Evolutionary conservation across 2,329 filamentous ascomycete genomes (phyloP), one percentile per base, ranked within the genome.

Genomic region (Fusarium sp.): DNA sequence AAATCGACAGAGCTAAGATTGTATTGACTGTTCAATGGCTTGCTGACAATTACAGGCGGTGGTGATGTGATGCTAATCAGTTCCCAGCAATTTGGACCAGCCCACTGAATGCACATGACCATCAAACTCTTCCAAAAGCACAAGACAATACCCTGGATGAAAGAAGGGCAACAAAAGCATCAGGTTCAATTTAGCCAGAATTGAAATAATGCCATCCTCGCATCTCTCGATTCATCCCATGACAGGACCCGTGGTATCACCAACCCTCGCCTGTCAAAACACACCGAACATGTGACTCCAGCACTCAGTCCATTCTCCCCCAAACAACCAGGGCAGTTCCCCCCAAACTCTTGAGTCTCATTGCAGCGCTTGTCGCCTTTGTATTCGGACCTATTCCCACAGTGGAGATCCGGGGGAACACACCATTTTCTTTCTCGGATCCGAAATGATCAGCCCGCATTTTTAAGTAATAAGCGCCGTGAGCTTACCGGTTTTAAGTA

Each of bases 321-420:
- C 23, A 42, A 42, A 56, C 46, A 64, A 53, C 42, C 63, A n/a
- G n/a, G n/a, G n/a, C n/a, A n/a, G n/a, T n/a, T n/a, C n/a, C 63
- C 67, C 53, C 67, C 67, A 32, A 28, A 47, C 53, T 25, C 38
- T 44, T 33, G 19, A 30, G 44, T 66, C 67, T 56, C 37, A 70
- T 70, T 70, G 67, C 66, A 70, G 67, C 67, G 67, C 67, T 70
- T 70, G 44, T 65, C 33, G 21, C 28, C 16, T 23, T 5, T n/a
- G 40, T 60, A 66, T 70, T 68, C 67, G 67, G 66, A 66, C 66
- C 67, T 66, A 49, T 57, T n/a, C 16, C 49, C n/a, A n/a, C 37
- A n/a, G 64, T 71, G 67, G 67, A 66, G 67, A 71, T 70, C 67
- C 37, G 67, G 67, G 50, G 67, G 66, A 66, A 60, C 53, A 47